phyloP scores from a whole-genome alignment of 2,329 filamentous ascomycete species.

The Cytospora schulzeri region DNA sequence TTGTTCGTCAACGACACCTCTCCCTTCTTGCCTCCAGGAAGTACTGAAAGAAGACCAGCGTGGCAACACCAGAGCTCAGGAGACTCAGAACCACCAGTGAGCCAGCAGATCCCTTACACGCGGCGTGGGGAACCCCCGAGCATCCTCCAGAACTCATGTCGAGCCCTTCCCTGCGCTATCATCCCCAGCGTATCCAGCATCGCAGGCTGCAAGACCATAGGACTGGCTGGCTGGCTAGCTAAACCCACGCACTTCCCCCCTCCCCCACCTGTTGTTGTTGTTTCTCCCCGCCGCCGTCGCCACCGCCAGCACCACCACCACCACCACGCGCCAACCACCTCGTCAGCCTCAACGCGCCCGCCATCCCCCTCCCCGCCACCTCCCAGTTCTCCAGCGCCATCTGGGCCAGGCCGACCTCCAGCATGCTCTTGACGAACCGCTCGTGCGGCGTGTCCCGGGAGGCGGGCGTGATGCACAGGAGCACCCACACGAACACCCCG shows the following conservation, averaged over 20 bases:
- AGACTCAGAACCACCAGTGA: neutral
- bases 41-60: neutral
- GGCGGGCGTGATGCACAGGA: slow-evolving; percentile 45
- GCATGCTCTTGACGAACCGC: slow-evolving; percentile 49
- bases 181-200: neutral
- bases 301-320: too few relatives aligned
- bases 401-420: slow-evolving; percentile 47
- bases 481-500: slow-evolving; percentile 53
- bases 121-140: neutral
- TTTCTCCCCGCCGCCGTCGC: slow-evolving; percentile 12
- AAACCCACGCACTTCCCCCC: neutral
- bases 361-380: slow-evolving; percentile 42
- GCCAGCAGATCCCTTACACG: neutral
- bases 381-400: slow-evolving; percentile 54
- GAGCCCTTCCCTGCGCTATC: neutral
- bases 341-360: slow-evolving; percentile 43
- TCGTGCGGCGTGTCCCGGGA: slow-evolving; percentile 44
- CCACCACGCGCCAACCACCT: slow-evolving; percentile 43
- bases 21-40: neutral
- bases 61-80: too few relatives aligned
- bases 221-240: too few relatives aligned
- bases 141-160: neutral
- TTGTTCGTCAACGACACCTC: too few relatives aligned
- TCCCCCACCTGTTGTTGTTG: too few relatives aligned
- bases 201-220: neutral